phyloP scores from a whole-genome alignment of 768 basidiomycete species.

The Collybiopsis luxurians region DNA sequence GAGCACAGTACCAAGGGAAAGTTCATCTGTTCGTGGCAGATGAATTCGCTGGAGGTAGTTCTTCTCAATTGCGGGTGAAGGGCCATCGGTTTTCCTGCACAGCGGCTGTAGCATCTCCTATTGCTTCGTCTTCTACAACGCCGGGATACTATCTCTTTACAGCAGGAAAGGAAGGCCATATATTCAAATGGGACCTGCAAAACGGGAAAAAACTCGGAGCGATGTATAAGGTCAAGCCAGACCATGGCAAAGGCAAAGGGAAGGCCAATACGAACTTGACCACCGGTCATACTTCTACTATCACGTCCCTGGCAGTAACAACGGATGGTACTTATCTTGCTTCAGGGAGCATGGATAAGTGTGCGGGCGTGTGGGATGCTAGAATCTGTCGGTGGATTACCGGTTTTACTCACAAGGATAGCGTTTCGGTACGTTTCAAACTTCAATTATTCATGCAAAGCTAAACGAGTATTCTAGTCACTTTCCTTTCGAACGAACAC shows the following conservation, averaged over 20 bases:
- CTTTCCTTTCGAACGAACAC: conserved; percentile 78
- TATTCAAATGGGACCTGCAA: conserved; percentile 80
- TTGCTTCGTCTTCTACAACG: conserved; percentile 25
- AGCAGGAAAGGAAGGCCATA: conserved; percentile 85
- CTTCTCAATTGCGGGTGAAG: conserved; percentile 54
- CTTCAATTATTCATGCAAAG: neutral
- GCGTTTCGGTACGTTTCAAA: conserved; percentile 30
- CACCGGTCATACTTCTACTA: conserved; percentile 84
- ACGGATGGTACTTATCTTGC: conserved; percentile 83
- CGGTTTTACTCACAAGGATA: conserved; percentile 58
- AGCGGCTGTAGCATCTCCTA: conserved; percentile 63
- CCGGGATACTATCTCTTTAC: conserved; percentile 80
- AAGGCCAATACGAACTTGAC: conserved; percentile 41
- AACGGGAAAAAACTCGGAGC: conserved; percentile 58
- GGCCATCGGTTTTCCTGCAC: conserved; percentile 83
- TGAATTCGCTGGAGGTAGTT: conserved; percentile 48
- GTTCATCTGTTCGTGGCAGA: conserved; percentile 80
- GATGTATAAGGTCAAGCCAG: conserved; percentile 58
- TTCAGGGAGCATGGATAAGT: conserved; percentile 82
- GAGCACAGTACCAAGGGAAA: conserved; percentile 85
- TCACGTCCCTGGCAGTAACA: conserved; percentile 81
- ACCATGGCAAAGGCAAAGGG: conserved; percentile 54
- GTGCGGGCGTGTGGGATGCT: conserved; percentile 84
- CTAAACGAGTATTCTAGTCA: conserved; percentile 34
- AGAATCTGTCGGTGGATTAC: conserved; percentile 75